Conservation (phyloP, 1,284 basidiomycete genomes). For the Ustilago crameri region DNA sequence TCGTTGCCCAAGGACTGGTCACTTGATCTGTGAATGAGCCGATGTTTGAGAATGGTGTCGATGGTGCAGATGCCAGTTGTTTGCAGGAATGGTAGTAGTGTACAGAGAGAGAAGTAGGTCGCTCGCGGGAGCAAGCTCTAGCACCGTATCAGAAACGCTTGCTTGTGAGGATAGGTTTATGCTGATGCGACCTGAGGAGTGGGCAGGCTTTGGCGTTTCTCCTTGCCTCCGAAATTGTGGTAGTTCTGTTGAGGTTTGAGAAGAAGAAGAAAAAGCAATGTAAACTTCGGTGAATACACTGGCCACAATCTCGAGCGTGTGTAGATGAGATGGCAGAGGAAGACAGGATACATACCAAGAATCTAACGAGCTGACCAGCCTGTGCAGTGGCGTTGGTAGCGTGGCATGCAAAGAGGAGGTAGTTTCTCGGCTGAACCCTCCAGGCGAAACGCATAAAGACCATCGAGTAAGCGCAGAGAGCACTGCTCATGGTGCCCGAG, state of each 20-base stretch:
- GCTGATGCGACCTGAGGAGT: constrained; percentile 38
- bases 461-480: constrained; percentile 60
- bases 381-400: constrained; percentile 65
- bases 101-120: neutral
- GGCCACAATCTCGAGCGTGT: too few species aligned
- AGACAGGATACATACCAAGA: constrained; percentile 51
- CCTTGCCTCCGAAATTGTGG: constrained; percentile 58
- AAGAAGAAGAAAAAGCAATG: neutral
- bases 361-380: constrained; percentile 52
- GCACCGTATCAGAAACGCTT: neutral
- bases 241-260: constrained; percentile 43
- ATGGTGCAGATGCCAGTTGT: neutral
- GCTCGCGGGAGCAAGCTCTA: neutral
- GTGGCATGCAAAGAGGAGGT: constrained; percentile 66
- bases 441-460: constrained; percentile 67
- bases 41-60: neutral
- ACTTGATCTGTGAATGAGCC: too few species aligned
- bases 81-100: constrained; percentile 1
- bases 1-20: too few species aligned
- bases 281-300: too few species aligned
- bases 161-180: constrained; percentile 2
- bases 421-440: constrained; percentile 66
- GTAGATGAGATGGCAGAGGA: neutral
- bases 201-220: constrained; percentile 27
- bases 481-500: constrained; percentile 63